Conservation (phyloP, 345 rosid genomes). For the Ceriops decandra region DNA sequence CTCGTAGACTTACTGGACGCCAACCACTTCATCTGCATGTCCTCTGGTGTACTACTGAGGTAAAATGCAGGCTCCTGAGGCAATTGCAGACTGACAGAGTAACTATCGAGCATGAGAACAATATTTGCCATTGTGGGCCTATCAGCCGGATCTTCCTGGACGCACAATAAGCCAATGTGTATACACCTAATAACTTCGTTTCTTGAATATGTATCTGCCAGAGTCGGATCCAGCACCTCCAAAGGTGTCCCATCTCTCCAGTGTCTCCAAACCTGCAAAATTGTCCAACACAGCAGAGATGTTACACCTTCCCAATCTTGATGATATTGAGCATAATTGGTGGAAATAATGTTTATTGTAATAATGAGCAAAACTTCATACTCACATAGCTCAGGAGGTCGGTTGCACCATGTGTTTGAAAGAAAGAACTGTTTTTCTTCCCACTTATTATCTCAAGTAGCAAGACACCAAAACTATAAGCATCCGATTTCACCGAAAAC, state of each 20-base stretch:
- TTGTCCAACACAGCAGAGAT: background rate
- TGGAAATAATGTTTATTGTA: background rate
- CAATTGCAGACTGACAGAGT: constrained; percentile 33
- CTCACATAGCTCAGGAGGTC: constrained; percentile 26
- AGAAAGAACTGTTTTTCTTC: constrained; percentile 29
- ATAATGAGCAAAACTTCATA: background rate
- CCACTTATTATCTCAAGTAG: constrained; percentile 38
- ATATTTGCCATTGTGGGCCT: constrained; percentile 49
- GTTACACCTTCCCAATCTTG: background rate
- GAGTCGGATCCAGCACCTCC: constrained; percentile 44
- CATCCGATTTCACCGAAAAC: constrained; percentile 21
- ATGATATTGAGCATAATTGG: background rate
- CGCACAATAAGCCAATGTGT: constrained; percentile 59
- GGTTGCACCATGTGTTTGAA: background rate
- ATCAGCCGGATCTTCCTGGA: constrained; percentile 50
- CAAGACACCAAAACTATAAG: constrained; percentile 8
- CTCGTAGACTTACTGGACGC: constrained; percentile 13
- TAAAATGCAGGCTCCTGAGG: constrained; percentile 40
- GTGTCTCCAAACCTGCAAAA: constrained; percentile 28
- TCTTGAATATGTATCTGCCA: constrained; percentile 26
- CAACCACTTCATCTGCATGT: background rate
- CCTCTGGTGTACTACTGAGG: constrained; percentile 10
- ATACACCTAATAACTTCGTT: constrained; percentile 48
- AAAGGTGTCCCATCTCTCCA: constrained; percentile 31
- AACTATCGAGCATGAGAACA: constrained; percentile 44